Evolutionary conservation across 257 asterid species (phyloP), one percentile per base, ranked within the genome.

Genomic region (Solanum dulcamara): DNA sequence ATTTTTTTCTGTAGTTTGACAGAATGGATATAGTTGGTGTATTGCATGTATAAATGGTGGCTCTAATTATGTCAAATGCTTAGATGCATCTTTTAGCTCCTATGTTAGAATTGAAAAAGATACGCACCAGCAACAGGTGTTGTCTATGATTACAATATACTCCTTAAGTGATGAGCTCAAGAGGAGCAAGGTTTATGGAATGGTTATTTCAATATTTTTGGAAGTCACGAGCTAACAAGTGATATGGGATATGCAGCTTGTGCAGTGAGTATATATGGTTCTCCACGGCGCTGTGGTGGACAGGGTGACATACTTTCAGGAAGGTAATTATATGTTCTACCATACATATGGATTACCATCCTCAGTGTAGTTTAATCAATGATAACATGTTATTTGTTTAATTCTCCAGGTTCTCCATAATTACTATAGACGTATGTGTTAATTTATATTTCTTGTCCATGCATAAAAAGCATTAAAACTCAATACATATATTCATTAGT

Each of bases 261-360:
- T 83, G 89, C 94, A 17, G 98, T 97, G 72, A 90, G 92, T 85
- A 84, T 82, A 20, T 95, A 91, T 72, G 98, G 98, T 84, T 95
- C 99, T 74, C 99, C 98, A 51, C 96, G 99, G 28, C 98, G 99
- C 48, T 97, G 99, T 88, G 98, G 99, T 85, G 99, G 99, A 87
- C 99, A 97, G 89, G 99, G 99, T 50, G 98, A 97, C 86, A 93
- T 97, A 88, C 98, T 97, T 59, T 92, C 99, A 17, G 99, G 99
- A 89, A 92, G 99, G 98, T 93, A 85, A 87, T 66, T 75, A 28
- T 35, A 77, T 77, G 12, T 44, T 28, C 62, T 77, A 17, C n/a
- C 42, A 46, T 28, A 17, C 64, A 15, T 17, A 77, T 46, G 28
- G 28, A 4, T 28, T 77, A 10, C 40, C 17, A 48, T 28, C 9